Evolutionary conservation across 2,329 filamentous ascomycete species (phyloP).

Genomic region (Exophiala alcalophila): DNA sequence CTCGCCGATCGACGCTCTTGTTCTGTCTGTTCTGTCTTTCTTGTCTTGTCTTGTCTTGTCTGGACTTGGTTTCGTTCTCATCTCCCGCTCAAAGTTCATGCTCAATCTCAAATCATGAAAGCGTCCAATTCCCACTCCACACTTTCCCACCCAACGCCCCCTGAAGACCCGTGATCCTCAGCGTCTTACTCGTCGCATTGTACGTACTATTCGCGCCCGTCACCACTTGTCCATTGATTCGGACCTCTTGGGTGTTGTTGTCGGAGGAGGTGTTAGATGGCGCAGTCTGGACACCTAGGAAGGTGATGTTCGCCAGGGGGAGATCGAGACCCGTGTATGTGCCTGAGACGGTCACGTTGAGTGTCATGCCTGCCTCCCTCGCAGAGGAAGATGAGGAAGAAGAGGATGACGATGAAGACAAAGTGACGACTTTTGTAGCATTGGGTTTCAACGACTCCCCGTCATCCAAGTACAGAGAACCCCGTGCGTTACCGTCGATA

Average conservation of each 20-base stretch:
- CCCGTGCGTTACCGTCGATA: conserved; percentile 54
- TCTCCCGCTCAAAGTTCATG: too few relatives aligned
- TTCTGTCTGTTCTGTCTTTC: too few relatives aligned
- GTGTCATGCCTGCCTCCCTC: conserved; percentile 34
- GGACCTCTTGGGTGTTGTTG: too few relatives aligned
- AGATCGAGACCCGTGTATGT: conserved; percentile 54
- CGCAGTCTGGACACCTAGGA: conserved; percentile 55
- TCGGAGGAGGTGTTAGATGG: conserved; percentile 34
- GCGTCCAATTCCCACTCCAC: conserved; percentile 57
- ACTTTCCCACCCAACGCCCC: conserved; percentile 52
- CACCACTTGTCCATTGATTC: conserved; percentile 51
- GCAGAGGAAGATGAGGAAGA: conserved; percentile 31
- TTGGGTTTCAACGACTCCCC: conserved; percentile 63
- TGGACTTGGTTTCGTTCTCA: too few relatives aligned
- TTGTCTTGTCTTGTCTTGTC: too few relatives aligned
- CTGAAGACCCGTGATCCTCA: conserved; percentile 53
- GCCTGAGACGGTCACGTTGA: conserved; percentile 52
- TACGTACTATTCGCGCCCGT: conserved; percentile 44
- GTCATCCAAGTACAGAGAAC: conserved; percentile 70
- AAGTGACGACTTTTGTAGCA: conserved; percentile 52
- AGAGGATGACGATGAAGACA: conserved; percentile 35
- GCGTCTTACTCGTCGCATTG: conserved; percentile 46
- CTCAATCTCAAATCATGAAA: too few relatives aligned
- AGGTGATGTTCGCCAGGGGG: conserved; percentile 59
- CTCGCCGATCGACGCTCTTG: too few relatives aligned